A percentile compares a stretch with the other conserved stretches of the same genome.
phyloP scores from a whole-genome alignment of 176 grass and related monocot species.

The Aegilops tauschii region DNA sequence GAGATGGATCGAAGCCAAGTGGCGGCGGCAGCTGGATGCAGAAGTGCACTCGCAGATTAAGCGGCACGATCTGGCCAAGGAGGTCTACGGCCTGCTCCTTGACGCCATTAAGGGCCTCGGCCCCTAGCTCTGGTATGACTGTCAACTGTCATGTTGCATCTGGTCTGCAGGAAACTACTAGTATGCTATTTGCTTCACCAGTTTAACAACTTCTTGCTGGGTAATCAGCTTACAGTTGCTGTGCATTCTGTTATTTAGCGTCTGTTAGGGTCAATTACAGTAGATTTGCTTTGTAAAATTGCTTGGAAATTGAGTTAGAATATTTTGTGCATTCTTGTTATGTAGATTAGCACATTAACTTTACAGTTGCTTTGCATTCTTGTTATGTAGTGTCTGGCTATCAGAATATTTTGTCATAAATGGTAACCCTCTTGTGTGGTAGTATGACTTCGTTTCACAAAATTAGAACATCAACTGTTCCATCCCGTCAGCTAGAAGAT shows the following conservation, averaged over 20 bases:
- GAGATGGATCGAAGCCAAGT: constrained; percentile 46
- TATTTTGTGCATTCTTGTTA: neutral
- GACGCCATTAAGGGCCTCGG: constrained; percentile 47
- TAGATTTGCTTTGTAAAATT: constrained; percentile 1
- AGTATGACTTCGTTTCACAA: too few relatives aligned
- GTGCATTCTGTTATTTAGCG: constrained; percentile 11
- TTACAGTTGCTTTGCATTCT: neutral
- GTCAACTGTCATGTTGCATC: neutral
- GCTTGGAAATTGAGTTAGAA: neutral
- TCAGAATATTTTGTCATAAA: neutral
- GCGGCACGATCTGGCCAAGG: constrained; percentile 67
- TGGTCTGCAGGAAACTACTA: neutral
- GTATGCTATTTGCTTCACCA: neutral
- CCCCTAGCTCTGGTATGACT: constrained; percentile 32
- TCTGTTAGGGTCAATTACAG: neutral
- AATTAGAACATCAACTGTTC: neutral
- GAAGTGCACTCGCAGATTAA: constrained; percentile 52
- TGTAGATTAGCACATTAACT: too few relatives aligned
- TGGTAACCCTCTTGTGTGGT: neutral
- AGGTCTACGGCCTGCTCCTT: constrained; percentile 57
- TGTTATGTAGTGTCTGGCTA: neutral
- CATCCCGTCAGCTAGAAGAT: neutral
- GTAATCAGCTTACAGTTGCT: neutral
- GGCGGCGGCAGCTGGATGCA: constrained; percentile 62
- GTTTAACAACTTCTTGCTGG: neutral